Evolutionary conservation across 1,139 yeast species (phyloP), one percentile per base, ranked within the genome.

Genomic region (Yamadazyma friedrichii): DNA sequence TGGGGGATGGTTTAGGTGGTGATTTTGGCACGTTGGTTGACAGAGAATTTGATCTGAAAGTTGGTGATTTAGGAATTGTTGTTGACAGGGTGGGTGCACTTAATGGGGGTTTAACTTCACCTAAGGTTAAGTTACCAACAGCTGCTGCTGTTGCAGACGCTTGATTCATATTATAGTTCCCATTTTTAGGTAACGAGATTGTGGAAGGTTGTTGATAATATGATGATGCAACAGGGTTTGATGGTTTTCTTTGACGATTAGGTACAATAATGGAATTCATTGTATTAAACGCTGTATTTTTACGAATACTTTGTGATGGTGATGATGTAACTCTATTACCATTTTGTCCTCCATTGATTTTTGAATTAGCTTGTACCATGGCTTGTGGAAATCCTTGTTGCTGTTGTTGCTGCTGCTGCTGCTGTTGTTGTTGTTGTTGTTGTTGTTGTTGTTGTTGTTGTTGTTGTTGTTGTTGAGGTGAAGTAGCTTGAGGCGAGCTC

Each of bases 81-180:
- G 15, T 12, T n/a, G 15, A 6, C 13, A 6, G 13, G 6, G 15
- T 9, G 3, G 9, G 3, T 3, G 13, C 8, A 6, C 9, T n/a
- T 8, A 25, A 8, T n/a, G 15, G 30, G 10, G 35, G 35, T 22
- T 34, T 34, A 32, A 15, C 31, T 9, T 42, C 45, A 20, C 27
- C 29, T 1, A 45, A 11, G 2, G 45, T 28, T n/a, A 45, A 31
- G 17, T 45, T 45, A 9, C 46, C 41, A 3, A 45, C 49, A 3
- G 47, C 47, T 12, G 44, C 42, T 9, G 47, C 47, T 8, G 49
- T 47, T 33, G 49, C 49, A 11, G 44, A 36, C 10, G 45, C 47
- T 20, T 41, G 46, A 17, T 36, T 39, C 31, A 32, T 27, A 25
- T 35, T 35, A 17, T 20, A 31, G 15, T 28, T 39, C 2, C 13